Evolutionary conservation across 305 asterid species (phyloP).

Genomic region (Fraxinus albicans): DNA sequence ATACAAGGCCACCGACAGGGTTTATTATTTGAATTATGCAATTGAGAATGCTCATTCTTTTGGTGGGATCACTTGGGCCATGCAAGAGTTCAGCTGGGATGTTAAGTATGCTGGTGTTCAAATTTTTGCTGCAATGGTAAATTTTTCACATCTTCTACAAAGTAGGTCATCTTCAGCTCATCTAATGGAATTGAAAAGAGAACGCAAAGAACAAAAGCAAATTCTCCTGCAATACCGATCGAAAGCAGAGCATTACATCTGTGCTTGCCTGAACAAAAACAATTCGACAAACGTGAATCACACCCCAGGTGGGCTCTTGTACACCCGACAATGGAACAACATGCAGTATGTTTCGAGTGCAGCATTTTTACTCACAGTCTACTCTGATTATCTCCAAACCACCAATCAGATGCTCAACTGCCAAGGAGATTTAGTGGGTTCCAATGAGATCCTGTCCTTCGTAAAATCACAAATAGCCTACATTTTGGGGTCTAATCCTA

Average conservation of each 20-base stretch:
- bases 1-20: conserved; percentile 69
- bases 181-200: neutral
- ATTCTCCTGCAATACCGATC: neutral
- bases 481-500: conserved; percentile 50
- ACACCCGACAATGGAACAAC: conserved; percentile 51
- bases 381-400: conserved; percentile 49
- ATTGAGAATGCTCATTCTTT: conserved; percentile 49
- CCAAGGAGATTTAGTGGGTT: conserved; percentile 30
- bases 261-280: conserved; percentile 49
- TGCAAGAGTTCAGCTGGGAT: conserved; percentile 90
- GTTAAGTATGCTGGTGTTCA: conserved; percentile 84
- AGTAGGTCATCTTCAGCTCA: conserved; percentile 14
- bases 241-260: neutral
- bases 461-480: conserved; percentile 72
- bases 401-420: conserved; percentile 51
- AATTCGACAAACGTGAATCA: conserved; percentile 51
- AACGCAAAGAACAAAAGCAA: neutral
- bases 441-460: conserved; percentile 47
- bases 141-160: conserved; percentile 17
- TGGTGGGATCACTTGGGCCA: conserved; percentile 93
- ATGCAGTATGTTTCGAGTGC: conserved; percentile 17
- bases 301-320: conserved; percentile 73
- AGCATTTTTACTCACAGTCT: conserved; percentile 46
- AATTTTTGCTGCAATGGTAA: conserved; percentile 73
- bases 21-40: conserved; percentile 56